Percentiles rank a stretch among this genome's conserved stretches.
These are phyloP conservation scores for Scedosporium boydii DNA, from an alignment of 2,329 filamentous ascomycete species.

Conservation along the genomic window DNA sequence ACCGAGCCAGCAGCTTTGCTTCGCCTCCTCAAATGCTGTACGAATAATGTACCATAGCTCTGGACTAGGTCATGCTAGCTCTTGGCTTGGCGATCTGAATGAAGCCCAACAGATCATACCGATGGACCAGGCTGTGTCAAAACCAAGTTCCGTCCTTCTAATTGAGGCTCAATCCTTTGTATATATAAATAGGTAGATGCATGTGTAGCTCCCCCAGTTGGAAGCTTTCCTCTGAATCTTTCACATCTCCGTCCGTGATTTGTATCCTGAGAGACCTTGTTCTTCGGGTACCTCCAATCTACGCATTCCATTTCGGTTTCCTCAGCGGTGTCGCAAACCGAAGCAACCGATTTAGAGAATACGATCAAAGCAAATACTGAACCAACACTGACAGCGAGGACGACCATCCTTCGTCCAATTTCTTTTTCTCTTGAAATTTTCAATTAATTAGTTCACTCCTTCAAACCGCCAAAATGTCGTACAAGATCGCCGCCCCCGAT, in stretches of 20 bases:
- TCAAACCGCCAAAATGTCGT: conserved; percentile 37
- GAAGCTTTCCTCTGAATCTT: not conserved
- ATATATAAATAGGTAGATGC: not conserved
- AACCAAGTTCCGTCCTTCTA: too few species aligned
- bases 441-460: not conserved
- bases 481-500: conserved; percentile 63
- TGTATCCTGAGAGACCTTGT: not conserved
- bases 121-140: not conserved
- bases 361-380: too few species aligned
- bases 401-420: not conserved
- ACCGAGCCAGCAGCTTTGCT: too few species aligned
- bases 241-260: not conserved
- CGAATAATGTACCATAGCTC: too few species aligned
- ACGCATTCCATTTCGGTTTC: not conserved
- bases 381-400: too few species aligned
- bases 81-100: too few species aligned
- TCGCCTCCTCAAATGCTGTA: too few species aligned
- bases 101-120: too few species aligned
- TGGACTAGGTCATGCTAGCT: too few species aligned
- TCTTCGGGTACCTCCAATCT: not conserved
- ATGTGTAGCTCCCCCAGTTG: not conserved
- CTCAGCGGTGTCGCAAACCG: too few species aligned
- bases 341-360: too few species aligned
- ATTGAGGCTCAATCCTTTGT: not conserved
- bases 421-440: not conserved